Conservation (phyloP, 2,329 filamentous ascomycete genomes). For the Microdochium paspali region DNA sequence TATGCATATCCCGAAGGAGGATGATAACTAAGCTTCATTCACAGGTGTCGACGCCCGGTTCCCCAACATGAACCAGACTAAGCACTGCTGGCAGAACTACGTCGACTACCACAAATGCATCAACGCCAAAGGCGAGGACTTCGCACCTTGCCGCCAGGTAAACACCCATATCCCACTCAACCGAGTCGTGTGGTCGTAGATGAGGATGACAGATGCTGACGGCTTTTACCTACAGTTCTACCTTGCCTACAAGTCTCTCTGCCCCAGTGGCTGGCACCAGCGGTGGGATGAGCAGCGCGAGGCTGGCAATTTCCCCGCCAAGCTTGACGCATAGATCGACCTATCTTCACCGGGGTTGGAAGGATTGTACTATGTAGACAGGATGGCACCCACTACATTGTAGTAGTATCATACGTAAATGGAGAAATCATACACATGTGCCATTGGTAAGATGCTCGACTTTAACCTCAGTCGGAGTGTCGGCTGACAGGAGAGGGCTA, state of each 20-base stretch:
- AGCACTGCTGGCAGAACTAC: constrained; percentile 99
- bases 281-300: constrained; percentile 96
- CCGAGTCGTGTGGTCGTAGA: constrained; percentile 9
- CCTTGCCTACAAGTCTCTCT: constrained; percentile 93
- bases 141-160: constrained; percentile 95
- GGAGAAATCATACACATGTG: neutral
- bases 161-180: constrained; percentile 7
- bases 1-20: neutral
- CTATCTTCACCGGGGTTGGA: neutral
- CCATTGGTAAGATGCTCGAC: too few relatives aligned
- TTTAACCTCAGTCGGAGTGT: too few relatives aligned
- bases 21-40: neutral
- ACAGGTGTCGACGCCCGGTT: constrained; percentile 97
- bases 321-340: constrained; percentile 45
- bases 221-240: constrained; percentile 58
- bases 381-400: neutral
- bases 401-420: neutral
- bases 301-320: constrained; percentile 58
- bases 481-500: too few relatives aligned
- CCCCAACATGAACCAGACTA: constrained; percentile 96
- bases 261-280: constrained; percentile 87
- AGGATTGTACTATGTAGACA: neutral
- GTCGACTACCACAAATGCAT: constrained; percentile 99
- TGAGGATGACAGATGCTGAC: neutral
- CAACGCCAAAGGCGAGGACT: constrained; percentile 95